Base-by-base conservation (phyloP, 441 rosid species). In the Pelargonium citronellum region DNA sequence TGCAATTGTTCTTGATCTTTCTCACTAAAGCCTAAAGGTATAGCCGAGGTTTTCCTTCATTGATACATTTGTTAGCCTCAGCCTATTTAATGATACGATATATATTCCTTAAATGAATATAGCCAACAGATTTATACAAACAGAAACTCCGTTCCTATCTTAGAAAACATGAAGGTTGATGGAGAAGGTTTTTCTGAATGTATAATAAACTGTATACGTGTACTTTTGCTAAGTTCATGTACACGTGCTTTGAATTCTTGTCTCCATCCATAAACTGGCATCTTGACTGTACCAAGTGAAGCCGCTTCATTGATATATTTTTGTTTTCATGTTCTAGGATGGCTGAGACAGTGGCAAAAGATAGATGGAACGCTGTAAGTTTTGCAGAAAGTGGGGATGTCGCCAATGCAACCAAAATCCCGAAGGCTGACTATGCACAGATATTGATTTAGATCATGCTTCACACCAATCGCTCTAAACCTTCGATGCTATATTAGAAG, bases 341-440 rank as follows among this genome's bases (percentile, higher is more conserved):
- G 16, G 79, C 7, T 4, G 30, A 27, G 30, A 27, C 1, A 27
- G 15, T n/a, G 6, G 55, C 69, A 71, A 67, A 71, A 70, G 78
- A 78, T 46, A 78, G 78, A 74, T 71, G 62, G n/a, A 55, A 71
- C 63, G 49, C 71, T 62, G 82, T 79, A 70, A 82, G 73, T 62
- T 74, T 58, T 71, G 68, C 63, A 37, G 73, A 53, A 30, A 80
- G 20, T 43, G 80, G 30, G 37, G 79, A 79, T 67, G n/a, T 73
- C 55, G 47, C 78, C 10, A 65, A 67, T 66, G 73, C 27, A 72
- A 74, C 73, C 17, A 20, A 64, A 30, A 66, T 72, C 86, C 67
- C 78, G 30, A 27, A 76, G 70, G 49, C 70, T 17, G 78, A 80
- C 67, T 79, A 74, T n/a, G 81, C 78, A 27, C 86, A 87, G 77